These are phyloP conservation scores for Nasturtium officinale DNA, from an alignment of 345 rosid species.

Conservation along the genomic window DNA sequence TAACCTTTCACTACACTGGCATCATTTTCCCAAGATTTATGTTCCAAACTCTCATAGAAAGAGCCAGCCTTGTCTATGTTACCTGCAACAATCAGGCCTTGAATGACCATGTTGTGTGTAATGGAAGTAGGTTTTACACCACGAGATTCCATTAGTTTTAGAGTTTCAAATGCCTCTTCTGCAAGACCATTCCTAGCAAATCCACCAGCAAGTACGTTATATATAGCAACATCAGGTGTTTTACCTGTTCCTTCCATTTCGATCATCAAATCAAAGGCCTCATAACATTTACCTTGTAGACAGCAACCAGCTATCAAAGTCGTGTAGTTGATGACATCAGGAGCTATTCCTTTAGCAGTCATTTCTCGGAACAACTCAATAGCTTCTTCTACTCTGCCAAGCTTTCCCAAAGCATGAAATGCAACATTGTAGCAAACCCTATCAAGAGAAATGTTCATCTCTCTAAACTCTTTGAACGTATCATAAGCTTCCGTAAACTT, in stretches of 20 bases:
- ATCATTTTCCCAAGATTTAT: slow-evolving; percentile 44
- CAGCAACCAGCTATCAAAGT: slow-evolving; percentile 68
- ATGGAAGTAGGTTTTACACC: slow-evolving; percentile 56
- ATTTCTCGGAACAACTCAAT: slow-evolving; percentile 55
- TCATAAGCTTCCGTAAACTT: slow-evolving; percentile 43
- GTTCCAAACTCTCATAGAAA: slow-evolving; percentile 49
- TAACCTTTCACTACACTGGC: slow-evolving; percentile 61
- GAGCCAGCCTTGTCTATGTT: slow-evolving; percentile 61
- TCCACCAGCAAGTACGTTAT: slow-evolving; percentile 60
- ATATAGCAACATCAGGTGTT: slow-evolving; percentile 57
- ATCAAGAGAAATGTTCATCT: slow-evolving; percentile 53
- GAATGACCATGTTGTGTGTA: slow-evolving; percentile 59
- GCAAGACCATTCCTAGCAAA: slow-evolving; percentile 57
- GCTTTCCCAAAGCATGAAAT: slow-evolving; percentile 64
- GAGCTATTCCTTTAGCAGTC: slow-evolving; percentile 50
- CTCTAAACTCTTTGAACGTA: slow-evolving; percentile 46
- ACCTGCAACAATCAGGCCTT: slow-evolving; percentile 69
- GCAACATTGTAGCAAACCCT: slow-evolving; percentile 58
- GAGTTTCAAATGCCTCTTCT: slow-evolving; percentile 38
- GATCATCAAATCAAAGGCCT: slow-evolving; percentile 52
- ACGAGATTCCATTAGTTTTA: slow-evolving; percentile 49
- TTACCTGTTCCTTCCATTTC: slow-evolving; percentile 56
- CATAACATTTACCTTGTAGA: slow-evolving; percentile 46
- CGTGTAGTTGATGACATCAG: slow-evolving; percentile 67
- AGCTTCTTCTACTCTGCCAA: slow-evolving; percentile 64